Conservation (phyloP, 257 asterid genomes). For the Nicotiana noctiflora region DNA sequence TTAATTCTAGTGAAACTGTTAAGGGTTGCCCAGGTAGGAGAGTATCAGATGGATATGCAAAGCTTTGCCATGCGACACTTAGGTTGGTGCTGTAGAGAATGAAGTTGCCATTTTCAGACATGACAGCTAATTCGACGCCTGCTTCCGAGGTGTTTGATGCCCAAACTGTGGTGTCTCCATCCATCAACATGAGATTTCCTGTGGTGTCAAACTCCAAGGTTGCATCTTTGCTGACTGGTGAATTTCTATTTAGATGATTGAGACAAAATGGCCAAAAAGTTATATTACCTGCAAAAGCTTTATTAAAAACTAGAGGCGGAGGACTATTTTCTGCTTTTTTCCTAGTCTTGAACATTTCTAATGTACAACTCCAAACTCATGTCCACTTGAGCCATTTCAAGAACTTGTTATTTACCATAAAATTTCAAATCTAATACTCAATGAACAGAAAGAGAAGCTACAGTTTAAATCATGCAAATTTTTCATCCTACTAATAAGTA, state of each 20-base stretch:
- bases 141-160: constrained; percentile 50
- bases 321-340: constrained; percentile 6
- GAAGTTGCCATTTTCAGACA: constrained; percentile 73
- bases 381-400: neutral
- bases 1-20: constrained; percentile 47
- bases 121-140: constrained; percentile 38
- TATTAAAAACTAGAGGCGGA: constrained; percentile 35
- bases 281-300: constrained; percentile 41
- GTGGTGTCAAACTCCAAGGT: constrained; percentile 48
- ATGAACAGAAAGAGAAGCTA: neutral
- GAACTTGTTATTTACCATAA: neutral
- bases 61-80: constrained; percentile 63
- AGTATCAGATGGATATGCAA: constrained; percentile 78
- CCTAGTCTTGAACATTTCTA: neutral
- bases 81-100: constrained; percentile 38
- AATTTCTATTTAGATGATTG: constrained; percentile 72
- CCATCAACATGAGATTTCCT: constrained; percentile 59
- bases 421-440: neutral
- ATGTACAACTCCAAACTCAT: neutral
- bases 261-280: constrained; percentile 43
- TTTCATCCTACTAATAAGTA: neutral
- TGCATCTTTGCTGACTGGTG: constrained; percentile 75
- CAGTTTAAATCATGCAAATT: neutral
- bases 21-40: constrained; percentile 75
- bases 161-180: constrained; percentile 52